Base-by-base conservation (phyloP, 2,329 filamentous ascomycete species). In the Ceratocystis cacaofunesta region DNA sequence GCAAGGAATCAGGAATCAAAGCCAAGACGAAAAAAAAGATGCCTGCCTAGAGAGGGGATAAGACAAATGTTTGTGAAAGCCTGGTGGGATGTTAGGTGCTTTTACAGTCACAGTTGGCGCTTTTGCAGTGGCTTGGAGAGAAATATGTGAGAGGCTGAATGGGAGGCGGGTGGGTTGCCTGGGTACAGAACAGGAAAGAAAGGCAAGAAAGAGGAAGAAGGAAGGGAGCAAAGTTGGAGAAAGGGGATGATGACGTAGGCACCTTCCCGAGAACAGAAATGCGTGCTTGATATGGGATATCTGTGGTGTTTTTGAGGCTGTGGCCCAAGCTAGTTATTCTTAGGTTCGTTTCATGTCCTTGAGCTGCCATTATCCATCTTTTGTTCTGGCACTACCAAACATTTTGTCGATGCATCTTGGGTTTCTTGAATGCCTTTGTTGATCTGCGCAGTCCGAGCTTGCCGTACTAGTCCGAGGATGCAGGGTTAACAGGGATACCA, bases 211-310 rank as follows among this genome's bases (percentile, higher is more conserved):
- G 8, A 44, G 25, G 43, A 41, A 41, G 32, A n/a, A 43, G 52
- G 15, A 25, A n/a, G 25, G 52, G 28, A 25, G 8, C 1, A 17
- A 25, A 32, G 55, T 58, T 58, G 55, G 28, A n/a, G 55, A 58
- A 58, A 58, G 55, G 55, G 28, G 55, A 58, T 8, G 55, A 58
- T 58, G 55, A 58, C 55, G 55, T 58, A 58, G 15, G 30, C n/a
- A 5, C 55, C 55, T 58, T 58, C 44, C 44, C 7, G 7, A 19
- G 32, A 19, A 19, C 3, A 25, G 3, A 48, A 15, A n/a, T n/a
- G 17, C 15, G 15, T 5, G 5, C 22, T n/a, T 46, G 48, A 12
- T 22, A 7, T 52, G 5, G n/a, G 7, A 10, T 52, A 12, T 25
- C n/a, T 28, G 48, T 15, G 48, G 4, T 52, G 8, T n/a, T 22